Evolutionary conservation across 805 yeast species (phyloP).

Genomic region (Metschnikowia corniflorae): DNA sequence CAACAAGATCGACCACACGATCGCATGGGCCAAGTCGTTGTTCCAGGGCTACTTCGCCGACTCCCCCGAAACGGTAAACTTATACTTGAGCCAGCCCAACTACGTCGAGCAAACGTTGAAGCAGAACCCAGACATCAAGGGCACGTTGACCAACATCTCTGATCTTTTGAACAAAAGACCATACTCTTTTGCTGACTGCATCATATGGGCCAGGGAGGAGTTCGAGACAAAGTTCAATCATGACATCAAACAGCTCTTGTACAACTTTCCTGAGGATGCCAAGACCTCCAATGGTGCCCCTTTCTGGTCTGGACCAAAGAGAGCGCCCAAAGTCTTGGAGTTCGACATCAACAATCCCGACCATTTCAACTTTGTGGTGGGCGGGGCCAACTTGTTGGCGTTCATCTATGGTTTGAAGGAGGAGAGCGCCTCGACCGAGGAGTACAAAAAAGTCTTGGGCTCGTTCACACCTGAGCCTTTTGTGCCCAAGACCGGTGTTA

Average conservation of each 20-base stretch:
- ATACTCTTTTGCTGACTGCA: conserved; percentile 85
- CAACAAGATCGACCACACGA: conserved; percentile 95
- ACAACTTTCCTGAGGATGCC: conserved; percentile 94
- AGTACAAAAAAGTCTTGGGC: conserved; percentile 54
- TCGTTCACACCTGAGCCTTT: conserved; percentile 50
- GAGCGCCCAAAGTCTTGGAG: conserved; percentile 84
- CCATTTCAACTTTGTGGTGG: conserved; percentile 79
- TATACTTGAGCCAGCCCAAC: conserved; percentile 86
- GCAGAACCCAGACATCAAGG: conserved; percentile 88
- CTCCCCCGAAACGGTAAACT: conserved; percentile 88
- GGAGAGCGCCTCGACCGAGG: conserved; percentile 50
- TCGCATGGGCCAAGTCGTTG: conserved; percentile 97
- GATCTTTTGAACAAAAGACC: conserved; percentile 80
- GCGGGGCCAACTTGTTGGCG: conserved; percentile 90
- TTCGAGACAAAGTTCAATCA: conserved; percentile 82
- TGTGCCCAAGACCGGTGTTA: conserved; percentile 67
- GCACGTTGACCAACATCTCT: conserved; percentile 75
- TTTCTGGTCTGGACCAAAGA: conserved; percentile 97
- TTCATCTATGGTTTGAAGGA: conserved; percentile 87
- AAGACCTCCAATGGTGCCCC: conserved; percentile 86
- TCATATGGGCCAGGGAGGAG: conserved; percentile 89
- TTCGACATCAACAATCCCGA: conserved; percentile 74
- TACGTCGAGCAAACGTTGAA: conserved; percentile 88
- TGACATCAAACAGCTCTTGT: conserved; percentile 86
- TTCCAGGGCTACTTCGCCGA: conserved; percentile 91